Conservation (phyloP, 2,329 filamentous ascomycete species). For the Ceratocystis cubensis region DNA sequence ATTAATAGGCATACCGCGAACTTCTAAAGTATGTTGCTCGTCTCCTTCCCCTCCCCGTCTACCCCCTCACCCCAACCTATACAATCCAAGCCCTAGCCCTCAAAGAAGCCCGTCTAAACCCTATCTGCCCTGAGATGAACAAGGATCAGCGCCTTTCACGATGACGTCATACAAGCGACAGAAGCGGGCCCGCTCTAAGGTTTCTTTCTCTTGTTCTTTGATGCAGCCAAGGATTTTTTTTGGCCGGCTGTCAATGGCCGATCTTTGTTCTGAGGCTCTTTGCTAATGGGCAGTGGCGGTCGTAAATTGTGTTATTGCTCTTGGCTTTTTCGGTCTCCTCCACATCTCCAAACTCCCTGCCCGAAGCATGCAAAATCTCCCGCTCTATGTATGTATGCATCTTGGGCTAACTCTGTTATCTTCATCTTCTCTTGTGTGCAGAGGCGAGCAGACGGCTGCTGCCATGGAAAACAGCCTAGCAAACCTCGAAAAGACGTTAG, state of each 20-base stretch:
- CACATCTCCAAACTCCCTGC: neutral
- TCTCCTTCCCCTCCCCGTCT: neutral
- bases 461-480: slow-evolving; percentile 42
- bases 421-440: slow-evolving; percentile 24
- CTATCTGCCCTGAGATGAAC: neutral
- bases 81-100: neutral
- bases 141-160: neutral
- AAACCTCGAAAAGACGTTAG: slow-evolving; percentile 42
- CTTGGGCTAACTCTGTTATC: neutral
- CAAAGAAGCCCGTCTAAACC: neutral
- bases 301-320: too few species aligned
- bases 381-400: neutral
- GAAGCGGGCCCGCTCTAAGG: too few species aligned
- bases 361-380: neutral
- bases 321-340: neutral
- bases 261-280: too few species aligned
- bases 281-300: too few species aligned
- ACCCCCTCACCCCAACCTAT: neutral
- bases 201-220: neutral
- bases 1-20: neutral
- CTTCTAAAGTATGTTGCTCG: slow-evolving; percentile 1
- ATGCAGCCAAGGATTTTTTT: neutral
- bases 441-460: slow-evolving; percentile 43
- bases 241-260: too few species aligned
- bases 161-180: neutral